Evolutionary conservation across 2,329 filamentous ascomycete genomes (phyloP), one percentile per base, ranked within the genome.

Genomic region (Cordyceps cateniannulata): DNA sequence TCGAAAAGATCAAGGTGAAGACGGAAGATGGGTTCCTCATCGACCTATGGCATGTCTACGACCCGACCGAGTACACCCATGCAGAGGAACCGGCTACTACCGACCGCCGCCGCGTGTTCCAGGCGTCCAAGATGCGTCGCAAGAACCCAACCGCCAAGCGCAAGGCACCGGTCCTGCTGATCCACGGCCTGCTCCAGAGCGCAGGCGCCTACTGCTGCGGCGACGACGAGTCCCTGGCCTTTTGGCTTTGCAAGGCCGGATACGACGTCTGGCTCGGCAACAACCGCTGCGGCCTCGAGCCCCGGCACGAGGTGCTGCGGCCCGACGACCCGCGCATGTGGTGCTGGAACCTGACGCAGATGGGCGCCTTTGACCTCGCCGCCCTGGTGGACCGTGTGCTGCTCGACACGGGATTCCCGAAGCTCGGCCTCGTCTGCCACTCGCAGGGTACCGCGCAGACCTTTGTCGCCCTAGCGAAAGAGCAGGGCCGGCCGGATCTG

Each of bases 231-330:
- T 93, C 89, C 27, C 81, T 97, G 8, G 93, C 93, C 1, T 97
- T 97, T 74, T 96, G 88, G 76, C 85, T 98, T 8, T 92, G 90
- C 73, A 96, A 96, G 74, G 86, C 89, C 0, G 93, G 93, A 1
- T 97, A 91, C 73, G 93, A 98, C 71, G 91, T 98, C 44, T 98
- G 93, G 93, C 80, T 97, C 18, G 93, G 93, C 5, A 96, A 96
- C 75, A 97, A 96, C 70, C 84, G 93, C 22, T 96, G 92, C 69
- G 93, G 93, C 1, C 91, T 95, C 73, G 78, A 83, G 0, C 93
- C 93, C 0, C 83, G 86, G 65, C 93, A 98, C 70, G 83, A 81
- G 2, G 75, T 87, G 24, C 81, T 97, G 44, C 75, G 84, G 2
- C 86, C 89, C 65, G 77, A 77, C 3, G 93, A 98, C 69, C 93